A percentile compares a stretch with the other conserved stretches of the same genome.
These are phyloP conservation scores for Rhizopus microsporus DNA, from an alignment of 371 early-diverging fungal genomes.

Conservation along the genomic window DNA sequence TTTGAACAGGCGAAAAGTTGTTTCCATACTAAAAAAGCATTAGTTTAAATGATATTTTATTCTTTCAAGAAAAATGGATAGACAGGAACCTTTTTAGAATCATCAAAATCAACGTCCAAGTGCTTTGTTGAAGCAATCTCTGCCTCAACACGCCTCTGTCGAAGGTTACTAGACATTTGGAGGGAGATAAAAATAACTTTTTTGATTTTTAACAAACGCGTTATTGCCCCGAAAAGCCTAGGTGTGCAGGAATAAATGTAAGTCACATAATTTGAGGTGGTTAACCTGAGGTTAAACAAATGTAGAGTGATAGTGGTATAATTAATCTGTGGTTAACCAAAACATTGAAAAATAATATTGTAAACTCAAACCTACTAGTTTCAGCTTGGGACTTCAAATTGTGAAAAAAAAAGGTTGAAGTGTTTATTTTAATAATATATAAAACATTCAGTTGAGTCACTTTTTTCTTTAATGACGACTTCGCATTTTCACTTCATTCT, in stretches of 20 bases:
- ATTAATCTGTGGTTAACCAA: no score
- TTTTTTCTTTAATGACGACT: background rate
- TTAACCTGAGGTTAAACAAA: no score
- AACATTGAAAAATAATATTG: no score
- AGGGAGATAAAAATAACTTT: slow-evolving; percentile 5
- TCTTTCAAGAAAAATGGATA: no score
- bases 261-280: no score
- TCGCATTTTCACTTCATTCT: background rate
- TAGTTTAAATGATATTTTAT: background rate
- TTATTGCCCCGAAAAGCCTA: no score
- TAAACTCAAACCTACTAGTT: no score
- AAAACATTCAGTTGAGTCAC: background rate
- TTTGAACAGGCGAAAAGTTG: background rate
- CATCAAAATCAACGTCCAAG: slow-evolving; percentile 20
- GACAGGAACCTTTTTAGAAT: slow-evolving; percentile 24
- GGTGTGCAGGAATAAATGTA: no score
- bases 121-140: slow-evolving; percentile 14
- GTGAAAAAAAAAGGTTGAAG: no score
- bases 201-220: no score
- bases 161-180: slow-evolving; percentile 17
- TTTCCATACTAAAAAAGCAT: slow-evolving; percentile 13
- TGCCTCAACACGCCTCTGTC: slow-evolving; percentile 25
- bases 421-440: background rate
- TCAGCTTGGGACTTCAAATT: no score
- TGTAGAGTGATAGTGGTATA: no score